Evolutionary conservation across 2,329 filamentous ascomycete genomes (phyloP).

Genomic region (Aspergillus puulaauensis): DNA sequence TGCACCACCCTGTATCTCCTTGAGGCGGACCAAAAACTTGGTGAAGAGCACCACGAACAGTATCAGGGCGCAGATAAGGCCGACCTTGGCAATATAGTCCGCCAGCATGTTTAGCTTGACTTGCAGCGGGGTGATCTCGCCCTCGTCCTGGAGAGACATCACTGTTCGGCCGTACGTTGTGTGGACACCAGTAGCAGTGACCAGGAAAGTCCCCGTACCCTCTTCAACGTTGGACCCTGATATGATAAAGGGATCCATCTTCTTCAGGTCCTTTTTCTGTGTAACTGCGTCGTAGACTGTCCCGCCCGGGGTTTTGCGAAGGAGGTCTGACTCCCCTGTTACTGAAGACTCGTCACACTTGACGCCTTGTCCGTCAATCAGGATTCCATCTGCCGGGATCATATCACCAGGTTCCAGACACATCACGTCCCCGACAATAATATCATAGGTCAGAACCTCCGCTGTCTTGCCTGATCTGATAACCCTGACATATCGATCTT

Average conservation of each 20-base stretch:
- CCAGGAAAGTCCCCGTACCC: constrained; percentile 72
- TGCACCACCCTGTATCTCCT: constrained; percentile 44
- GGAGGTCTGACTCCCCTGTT: constrained; percentile 72
- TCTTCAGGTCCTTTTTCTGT: constrained; percentile 58
- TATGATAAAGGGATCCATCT: constrained; percentile 76
- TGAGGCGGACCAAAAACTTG: constrained; percentile 68
- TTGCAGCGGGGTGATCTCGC: constrained; percentile 75
- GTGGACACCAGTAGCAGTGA: constrained; percentile 73
- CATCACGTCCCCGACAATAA: constrained; percentile 73
- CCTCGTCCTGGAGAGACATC: constrained; percentile 74
- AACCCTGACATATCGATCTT: constrained; percentile 71
- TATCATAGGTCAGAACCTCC: constrained; percentile 68
- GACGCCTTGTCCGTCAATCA: constrained; percentile 64
- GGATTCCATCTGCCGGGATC: constrained; percentile 70
- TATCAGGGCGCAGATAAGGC: constrained; percentile 68
- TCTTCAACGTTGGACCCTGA: constrained; percentile 76
- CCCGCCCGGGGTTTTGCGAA: constrained; percentile 65
- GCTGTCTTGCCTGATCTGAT: constrained; percentile 70
- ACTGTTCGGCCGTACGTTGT: constrained; percentile 75
- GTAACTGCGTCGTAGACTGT: constrained; percentile 66
- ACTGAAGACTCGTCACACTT: constrained; percentile 74
- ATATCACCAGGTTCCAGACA: constrained; percentile 72
- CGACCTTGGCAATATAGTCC: constrained; percentile 76
- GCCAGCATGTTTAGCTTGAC: constrained; percentile 74
- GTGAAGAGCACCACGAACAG: constrained; percentile 79